Evolutionary conservation across 257 asterid species (phyloP), one percentile per base, ranked within the genome.

Genomic region (Solanum acaule): DNA sequence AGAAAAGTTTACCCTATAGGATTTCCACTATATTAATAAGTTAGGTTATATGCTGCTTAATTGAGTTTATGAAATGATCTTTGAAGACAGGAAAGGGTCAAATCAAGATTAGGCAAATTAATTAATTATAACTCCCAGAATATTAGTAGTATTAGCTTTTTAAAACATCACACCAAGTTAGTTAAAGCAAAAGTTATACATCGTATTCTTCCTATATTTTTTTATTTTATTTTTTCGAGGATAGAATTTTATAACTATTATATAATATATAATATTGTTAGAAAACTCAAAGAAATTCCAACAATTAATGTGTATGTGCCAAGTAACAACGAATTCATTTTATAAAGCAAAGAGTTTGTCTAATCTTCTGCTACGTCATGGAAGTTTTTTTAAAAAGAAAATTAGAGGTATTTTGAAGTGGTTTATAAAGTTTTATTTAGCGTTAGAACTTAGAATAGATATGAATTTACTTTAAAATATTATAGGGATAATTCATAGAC

Each of bases 31-130:
- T 84, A 73, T 59, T 40, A 59, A 37, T 85, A 75, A 73, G 84
- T 89, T 81, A 91, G 89, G 42, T 87, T 71, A 16, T 86, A 18
- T 89, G 42, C 68, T 81, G 68, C 68, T 44, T 59, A 59, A 59
- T 20, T 29, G 85, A 81, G 68, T 46, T 1, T 81, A 15, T 46
- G 83, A 75, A 75, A 75, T 75, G 86, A 29, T 46, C 91, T 56
- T 94, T 95, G 94, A 92, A 29, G 92, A 87, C 77, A 84, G 87
- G 91, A 92, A 93, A 94, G 96, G 94, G 98, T 76, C 98, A 90
- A 76, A 34, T 70, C 31, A 11, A 56, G 90, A 42, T 37, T 83
- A 25, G 40, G 91, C 89, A 77, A 59, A 91, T 79, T 33, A 71
- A 67, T 67, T 67, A 67, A 90, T 88, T 10, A 89, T 88, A 92